phyloP scores from a whole-genome alignment of 1,139 yeast genomes.

The Hansenula sp. region DNA sequence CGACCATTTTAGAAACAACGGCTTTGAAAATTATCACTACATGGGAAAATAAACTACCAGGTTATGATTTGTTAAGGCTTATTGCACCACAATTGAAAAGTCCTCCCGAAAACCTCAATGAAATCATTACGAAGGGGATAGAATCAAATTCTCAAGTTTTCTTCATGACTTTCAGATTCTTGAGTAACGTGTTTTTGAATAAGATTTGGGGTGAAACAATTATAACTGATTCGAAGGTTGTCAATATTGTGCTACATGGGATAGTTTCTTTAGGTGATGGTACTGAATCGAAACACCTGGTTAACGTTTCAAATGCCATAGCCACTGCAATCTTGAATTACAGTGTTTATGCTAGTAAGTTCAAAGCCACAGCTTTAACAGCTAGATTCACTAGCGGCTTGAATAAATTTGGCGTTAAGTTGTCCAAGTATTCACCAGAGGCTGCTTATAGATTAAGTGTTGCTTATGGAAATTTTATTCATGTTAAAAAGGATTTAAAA shows the following conservation, averaged over 20 bases:
- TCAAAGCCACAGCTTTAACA: conserved; percentile 22
- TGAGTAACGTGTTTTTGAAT: conserved; percentile 46
- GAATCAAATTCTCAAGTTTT: conserved; percentile 37
- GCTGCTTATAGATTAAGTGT: conserved; percentile 52
- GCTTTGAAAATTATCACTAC: conserved; percentile 37
- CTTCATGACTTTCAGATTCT: conserved; percentile 48
- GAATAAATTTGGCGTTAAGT: conserved; percentile 17
- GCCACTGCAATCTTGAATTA: conserved; percentile 53
- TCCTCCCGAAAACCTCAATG: conserved; percentile 33
- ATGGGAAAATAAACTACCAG: conserved; percentile 52
- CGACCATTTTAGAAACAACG: conserved; percentile 31
- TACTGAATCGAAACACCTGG: conserved; percentile 26
- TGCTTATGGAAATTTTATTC: conserved; percentile 46
- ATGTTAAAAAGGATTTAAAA: conserved; percentile 26
- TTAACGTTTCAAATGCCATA: conserved; percentile 38
- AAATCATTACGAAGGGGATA: conserved; percentile 38
- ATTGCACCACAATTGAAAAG: conserved; percentile 36
- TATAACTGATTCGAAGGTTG: conserved; percentile 27
- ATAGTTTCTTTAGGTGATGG: conserved; percentile 26
- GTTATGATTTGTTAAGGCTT: conserved; percentile 52
- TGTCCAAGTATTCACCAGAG: conserved; percentile 38
- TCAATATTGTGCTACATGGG: conserved; percentile 25
- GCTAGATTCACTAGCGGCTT: conserved; percentile 25
- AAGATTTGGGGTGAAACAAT: conserved; percentile 40
- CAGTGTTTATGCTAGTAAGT: conserved; percentile 31